A percentile compares a stretch with the other conserved stretches of the same genome.
Evolutionary conservation across 75 land plant species (phyloP).

Genomic region (Isoetes taiwanensis): DNA sequence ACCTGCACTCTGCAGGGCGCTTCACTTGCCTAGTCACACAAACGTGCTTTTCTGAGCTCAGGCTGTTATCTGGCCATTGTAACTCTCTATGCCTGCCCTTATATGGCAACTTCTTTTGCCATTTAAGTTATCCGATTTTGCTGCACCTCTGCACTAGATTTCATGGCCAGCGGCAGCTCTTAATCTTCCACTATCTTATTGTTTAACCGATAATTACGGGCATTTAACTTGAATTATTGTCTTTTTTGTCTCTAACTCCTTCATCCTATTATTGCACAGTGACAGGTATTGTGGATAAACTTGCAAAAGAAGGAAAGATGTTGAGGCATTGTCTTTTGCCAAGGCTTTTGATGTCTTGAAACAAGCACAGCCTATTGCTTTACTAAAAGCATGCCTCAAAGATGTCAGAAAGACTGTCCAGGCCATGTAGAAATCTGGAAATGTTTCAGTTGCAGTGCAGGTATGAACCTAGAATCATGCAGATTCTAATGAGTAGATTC

Average conservation of each 20-base stretch:
- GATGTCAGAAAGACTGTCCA: constrained; percentile 1
- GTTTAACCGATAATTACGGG: too few relatives aligned
- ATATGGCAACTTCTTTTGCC: not conserved
- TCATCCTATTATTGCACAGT: not conserved
- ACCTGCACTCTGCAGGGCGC: constrained; percentile 1
- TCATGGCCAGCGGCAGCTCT: not conserved
- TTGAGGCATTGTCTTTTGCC: not conserved
- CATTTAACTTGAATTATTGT: not conserved
- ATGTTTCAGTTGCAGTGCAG: not conserved
- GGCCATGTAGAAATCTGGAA: not conserved
- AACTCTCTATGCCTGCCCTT: not conserved
- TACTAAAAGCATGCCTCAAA: not conserved
- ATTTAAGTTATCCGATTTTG: not conserved
- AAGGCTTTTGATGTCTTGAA: not conserved
- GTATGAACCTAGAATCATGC: too few relatives aligned
- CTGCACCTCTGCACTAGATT: not conserved
- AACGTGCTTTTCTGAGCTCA: too few relatives aligned
- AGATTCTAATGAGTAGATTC: too few relatives aligned
- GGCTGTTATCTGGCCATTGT: not conserved
- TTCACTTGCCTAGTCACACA: not conserved
- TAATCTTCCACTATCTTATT: not conserved
- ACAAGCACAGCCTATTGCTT: not conserved
- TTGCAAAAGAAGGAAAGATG: not conserved
- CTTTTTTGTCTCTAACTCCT: not conserved
- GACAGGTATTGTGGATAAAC: constrained; percentile 6